Evolutionary conservation across 345 rosid genomes (phyloP).

Genomic region (Boechera divaricarpa): DNA sequence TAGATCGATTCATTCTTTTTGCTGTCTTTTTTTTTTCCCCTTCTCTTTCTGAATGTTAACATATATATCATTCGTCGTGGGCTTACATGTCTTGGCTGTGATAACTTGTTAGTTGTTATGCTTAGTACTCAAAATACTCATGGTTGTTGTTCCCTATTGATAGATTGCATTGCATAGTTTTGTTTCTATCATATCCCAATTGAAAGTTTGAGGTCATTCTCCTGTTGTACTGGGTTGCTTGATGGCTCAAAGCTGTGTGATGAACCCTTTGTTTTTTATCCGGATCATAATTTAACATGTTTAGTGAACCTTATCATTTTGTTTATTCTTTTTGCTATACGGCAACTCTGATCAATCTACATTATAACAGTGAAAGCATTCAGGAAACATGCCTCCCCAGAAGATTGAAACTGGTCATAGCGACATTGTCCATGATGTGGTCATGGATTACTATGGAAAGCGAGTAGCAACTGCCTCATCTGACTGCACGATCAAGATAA

Average conservation of each 20-base stretch:
- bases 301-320: neutral
- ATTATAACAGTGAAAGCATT: slow-evolving; percentile 1
- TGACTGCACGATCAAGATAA: slow-evolving; percentile 59
- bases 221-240: neutral
- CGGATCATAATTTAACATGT: slow-evolving; percentile 11
- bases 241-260: neutral
- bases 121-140: neutral
- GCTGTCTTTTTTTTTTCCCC: neutral
- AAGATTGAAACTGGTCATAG: slow-evolving; percentile 67
- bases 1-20: neutral
- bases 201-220: neutral
- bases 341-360: neutral
- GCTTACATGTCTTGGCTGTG: neutral
- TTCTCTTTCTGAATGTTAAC: neutral
- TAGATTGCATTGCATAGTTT: neutral
- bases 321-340: neutral
- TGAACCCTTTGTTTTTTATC: neutral
- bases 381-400: slow-evolving; percentile 58
- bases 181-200: neutral
- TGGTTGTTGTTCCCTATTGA: neutral
- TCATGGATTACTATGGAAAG: slow-evolving; percentile 73
- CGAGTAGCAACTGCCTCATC: slow-evolving; percentile 68
- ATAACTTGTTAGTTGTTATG: neutral
- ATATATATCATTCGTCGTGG: neutral
- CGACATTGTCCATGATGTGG: slow-evolving; percentile 63